Evolutionary conservation across 352 stramenopile genomes (phyloP), one percentile per base, ranked within the genome.

Genomic region (Pythium plurisporium): DNA sequence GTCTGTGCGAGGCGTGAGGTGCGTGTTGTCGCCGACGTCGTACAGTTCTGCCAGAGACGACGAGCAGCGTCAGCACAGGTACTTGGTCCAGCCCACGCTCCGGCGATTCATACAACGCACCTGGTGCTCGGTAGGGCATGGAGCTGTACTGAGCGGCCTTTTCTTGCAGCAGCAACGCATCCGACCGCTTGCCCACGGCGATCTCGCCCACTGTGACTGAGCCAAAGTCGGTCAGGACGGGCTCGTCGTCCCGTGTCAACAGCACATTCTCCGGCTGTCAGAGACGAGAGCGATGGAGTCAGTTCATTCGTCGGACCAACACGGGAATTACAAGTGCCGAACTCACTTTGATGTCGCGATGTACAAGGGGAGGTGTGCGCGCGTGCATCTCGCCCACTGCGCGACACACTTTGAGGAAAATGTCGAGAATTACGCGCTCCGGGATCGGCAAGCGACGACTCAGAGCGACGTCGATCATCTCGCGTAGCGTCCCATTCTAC

Each of bases 41-140:
- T 96, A 96, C 5, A 96, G 78, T 50, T 96, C 87, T 87, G 31
- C 27, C n/a, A n/a, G n/a, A n/a, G n/a, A n/a, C n/a, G n/a, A n/a
- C n/a, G n/a, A n/a, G n/a, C n/a, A n/a, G n/a, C n/a, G n/a, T n/a
- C n/a, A n/a, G n/a, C n/a, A n/a, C n/a, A n/a, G n/a, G n/a, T n/a
- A n/a, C n/a, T n/a, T n/a, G n/a, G n/a, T n/a, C n/a, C n/a, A n/a
- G n/a, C n/a, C n/a, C n/a, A n/a, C n/a, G n/a, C n/a, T n/a, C n/a
- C n/a, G n/a, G n/a, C n/a, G n/a, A n/a, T n/a, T n/a, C n/a, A n/a
- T n/a, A n/a, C 4, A 27, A 51, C 41, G 30, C 34, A 92, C 82
- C 82, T 76, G 87, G 87, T 31, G 87, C 87, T 30, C 87, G 75
- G 65, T 91, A 95, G 20, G 87, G 72, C 78, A 96, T 88, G 26